phyloP scores from a whole-genome alignment of 2,329 filamentous ascomycete genomes.

The Sporothrix curviconia region DNA sequence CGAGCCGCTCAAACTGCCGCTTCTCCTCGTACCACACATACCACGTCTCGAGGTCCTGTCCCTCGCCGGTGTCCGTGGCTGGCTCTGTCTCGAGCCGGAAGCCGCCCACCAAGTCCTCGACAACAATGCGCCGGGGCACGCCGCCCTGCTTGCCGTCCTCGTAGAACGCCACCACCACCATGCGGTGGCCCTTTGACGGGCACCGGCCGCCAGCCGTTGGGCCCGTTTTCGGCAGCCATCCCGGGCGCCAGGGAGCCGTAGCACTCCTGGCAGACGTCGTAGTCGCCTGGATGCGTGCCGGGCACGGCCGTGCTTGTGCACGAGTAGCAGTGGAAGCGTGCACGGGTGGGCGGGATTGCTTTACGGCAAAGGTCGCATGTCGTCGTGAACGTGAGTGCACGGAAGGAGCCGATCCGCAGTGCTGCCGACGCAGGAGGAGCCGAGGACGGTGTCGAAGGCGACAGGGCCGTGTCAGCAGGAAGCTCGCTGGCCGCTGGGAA shows the following conservation, averaged over 20 bases:
- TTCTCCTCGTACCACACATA: slow-evolving; percentile 29
- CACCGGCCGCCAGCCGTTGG: slow-evolving; percentile 80
- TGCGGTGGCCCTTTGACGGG: slow-evolving; percentile 64
- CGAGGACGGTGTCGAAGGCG: slow-evolving; percentile 30
- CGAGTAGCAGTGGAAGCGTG: slow-evolving; percentile 71
- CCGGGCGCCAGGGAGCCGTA: slow-evolving; percentile 50
- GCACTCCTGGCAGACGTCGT: slow-evolving; percentile 76
- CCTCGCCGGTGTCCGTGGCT: slow-evolving; percentile 25
- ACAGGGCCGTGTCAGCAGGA: slow-evolving; percentile 40
- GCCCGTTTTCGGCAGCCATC: slow-evolving; percentile 69
- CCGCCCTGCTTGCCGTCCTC: slow-evolving; percentile 45
- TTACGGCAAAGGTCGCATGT: slow-evolving; percentile 73
- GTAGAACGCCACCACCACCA: slow-evolving; percentile 73
- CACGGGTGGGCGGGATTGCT: slow-evolving; percentile 61
- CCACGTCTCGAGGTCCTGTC: slow-evolving; percentile 14
- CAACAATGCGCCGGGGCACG: slow-evolving; percentile 60
- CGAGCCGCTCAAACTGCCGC: slow-evolving; percentile 39
- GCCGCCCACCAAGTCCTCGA: slow-evolving; percentile 73
- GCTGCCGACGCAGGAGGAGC: slow-evolving; percentile 41
- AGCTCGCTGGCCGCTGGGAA: slow-evolving; percentile 38
- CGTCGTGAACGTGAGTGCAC: slow-evolving; percentile 64
- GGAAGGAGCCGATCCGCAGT: slow-evolving; percentile 49
- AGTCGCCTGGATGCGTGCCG: slow-evolving; percentile 59
- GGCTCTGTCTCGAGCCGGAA: slow-evolving; percentile 57
- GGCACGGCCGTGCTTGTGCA: slow-evolving; percentile 52